Percentiles rank a stretch among this genome's conserved stretches.
These are phyloP conservation scores for Leishmania major DNA, from an alignment of 208 protist species.

Conservation along the genomic window DNA sequence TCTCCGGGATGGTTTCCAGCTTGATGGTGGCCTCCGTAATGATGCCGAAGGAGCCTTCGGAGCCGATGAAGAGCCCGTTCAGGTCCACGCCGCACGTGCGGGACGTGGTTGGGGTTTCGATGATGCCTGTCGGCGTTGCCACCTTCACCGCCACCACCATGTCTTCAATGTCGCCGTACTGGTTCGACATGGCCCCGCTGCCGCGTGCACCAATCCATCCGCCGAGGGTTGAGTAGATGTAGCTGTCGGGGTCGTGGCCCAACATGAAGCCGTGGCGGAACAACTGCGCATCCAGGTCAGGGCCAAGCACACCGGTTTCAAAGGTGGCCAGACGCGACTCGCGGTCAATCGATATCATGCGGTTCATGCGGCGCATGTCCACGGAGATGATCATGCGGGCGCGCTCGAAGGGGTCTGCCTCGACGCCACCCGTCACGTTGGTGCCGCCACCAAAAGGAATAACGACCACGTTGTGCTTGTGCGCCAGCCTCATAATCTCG, in stretches of 20 bases:
- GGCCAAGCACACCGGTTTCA: conserved; percentile 90
- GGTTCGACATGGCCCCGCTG: conserved; percentile 95
- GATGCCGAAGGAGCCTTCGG: conserved; percentile 94
- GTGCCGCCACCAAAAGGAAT: conserved; percentile 96
- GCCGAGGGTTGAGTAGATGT: conserved; percentile 93
- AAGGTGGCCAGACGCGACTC: conserved; percentile 88
- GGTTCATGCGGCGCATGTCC: conserved; percentile 93
- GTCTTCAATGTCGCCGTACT: conserved; percentile 95
- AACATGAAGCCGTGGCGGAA: conserved; percentile 88
- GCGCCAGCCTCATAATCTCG: conserved; percentile 77
- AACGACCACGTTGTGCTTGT: conserved; percentile 92
- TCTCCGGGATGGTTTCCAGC: conserved; percentile 86
- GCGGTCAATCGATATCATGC: conserved; percentile 87
- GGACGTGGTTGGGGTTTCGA: conserved; percentile 82
- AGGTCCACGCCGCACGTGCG: conserved; percentile 89
- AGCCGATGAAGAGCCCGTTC: conserved; percentile 92
- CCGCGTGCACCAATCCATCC: conserved; percentile 95
- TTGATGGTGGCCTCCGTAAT: conserved; percentile 93
- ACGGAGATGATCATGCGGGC: conserved; percentile 92
- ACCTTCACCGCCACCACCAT: conserved; percentile 93
- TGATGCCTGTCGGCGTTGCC: conserved; percentile 90
- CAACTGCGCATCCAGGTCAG: conserved; percentile 90
- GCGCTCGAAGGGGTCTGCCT: conserved; percentile 84
- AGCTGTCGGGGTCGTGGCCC: conserved; percentile 95
- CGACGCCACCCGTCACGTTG: conserved; percentile 92